A percentile compares a stretch with the other conserved stretches of the same genome.
phyloP scores from a whole-genome alignment of 78 protist species.

The Capsaspora owczarzaki region DNA sequence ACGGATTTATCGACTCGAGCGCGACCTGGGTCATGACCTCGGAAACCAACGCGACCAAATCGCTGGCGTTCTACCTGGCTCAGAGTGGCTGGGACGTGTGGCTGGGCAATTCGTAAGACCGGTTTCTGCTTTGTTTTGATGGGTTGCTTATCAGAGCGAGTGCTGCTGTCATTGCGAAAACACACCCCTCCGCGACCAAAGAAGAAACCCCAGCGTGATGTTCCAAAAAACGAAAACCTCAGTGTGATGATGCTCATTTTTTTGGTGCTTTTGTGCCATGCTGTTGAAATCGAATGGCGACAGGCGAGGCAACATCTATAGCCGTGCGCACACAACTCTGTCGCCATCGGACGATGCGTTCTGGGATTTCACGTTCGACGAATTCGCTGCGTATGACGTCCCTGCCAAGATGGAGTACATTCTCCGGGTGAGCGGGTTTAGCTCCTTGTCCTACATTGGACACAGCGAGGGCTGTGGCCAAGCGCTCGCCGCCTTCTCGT shows the following conservation, averaged over 20 bases:
- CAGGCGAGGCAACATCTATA: constrained; percentile 53
- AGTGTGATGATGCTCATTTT: too few relatives aligned
- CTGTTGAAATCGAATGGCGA: background rate
- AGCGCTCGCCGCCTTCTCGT: background rate
- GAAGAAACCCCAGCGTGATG: too few relatives aligned
- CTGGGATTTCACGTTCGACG: constrained; percentile 45
- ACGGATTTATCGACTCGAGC: background rate
- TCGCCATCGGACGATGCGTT: constrained; percentile 5
- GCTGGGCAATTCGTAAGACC: constrained; percentile 30
- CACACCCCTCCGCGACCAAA: too few relatives aligned
- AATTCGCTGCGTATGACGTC: constrained; percentile 39
- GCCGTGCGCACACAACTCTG: constrained; percentile 24
- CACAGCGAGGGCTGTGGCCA: background rate
- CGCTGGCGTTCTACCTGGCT: constrained; percentile 35
- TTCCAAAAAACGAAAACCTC: too few relatives aligned
- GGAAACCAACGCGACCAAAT: constrained; percentile 15
- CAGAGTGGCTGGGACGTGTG: constrained; percentile 70
- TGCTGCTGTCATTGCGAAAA: too few relatives aligned
- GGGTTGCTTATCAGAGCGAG: too few relatives aligned
- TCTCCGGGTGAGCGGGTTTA: background rate
- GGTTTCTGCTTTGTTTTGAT: too few relatives aligned
- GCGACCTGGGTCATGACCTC: constrained; percentile 13
- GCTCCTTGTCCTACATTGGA: background rate
- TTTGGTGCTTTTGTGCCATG: background rate
- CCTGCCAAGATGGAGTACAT: constrained; percentile 36